Percentiles rank a stretch among this genome's conserved stretches.
Conservation (phyloP, 2,329 filamentous ascomycete species). For the Colletotrichum horii region DNA sequence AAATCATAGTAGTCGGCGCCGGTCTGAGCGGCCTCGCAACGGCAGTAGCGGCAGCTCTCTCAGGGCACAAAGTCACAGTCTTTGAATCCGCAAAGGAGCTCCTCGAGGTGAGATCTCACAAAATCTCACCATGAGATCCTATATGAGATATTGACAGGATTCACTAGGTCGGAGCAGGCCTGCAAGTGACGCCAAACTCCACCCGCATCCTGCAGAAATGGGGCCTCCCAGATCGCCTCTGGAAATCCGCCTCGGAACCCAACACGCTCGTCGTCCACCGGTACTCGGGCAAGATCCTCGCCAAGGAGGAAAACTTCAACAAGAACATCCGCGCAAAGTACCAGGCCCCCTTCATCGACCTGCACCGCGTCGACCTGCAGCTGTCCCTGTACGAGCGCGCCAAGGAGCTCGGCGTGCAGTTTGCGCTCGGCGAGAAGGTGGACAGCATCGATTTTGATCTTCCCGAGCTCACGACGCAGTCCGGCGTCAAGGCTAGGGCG, state of each 20-base stretch:
- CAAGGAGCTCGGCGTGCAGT: slow-evolving; percentile 54
- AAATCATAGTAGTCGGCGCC: slow-evolving; percentile 47
- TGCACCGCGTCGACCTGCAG: slow-evolving; percentile 69
- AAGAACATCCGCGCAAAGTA: slow-evolving; percentile 59
- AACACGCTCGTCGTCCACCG: slow-evolving; percentile 54
- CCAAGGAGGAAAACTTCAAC: slow-evolving; percentile 56
- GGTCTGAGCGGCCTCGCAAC: slow-evolving; percentile 47
- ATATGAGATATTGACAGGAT: not conserved
- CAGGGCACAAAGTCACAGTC: slow-evolving; percentile 45
- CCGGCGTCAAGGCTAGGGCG: slow-evolving; percentile 42
- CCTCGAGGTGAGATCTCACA: slow-evolving; percentile 33
- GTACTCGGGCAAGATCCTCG: slow-evolving; percentile 56
- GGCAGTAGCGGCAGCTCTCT: slow-evolving; percentile 39
- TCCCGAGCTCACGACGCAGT: slow-evolving; percentile 42
- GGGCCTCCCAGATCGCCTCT: slow-evolving; percentile 51
- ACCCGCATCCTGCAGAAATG: slow-evolving; percentile 56
- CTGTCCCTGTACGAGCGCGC: slow-evolving; percentile 56
- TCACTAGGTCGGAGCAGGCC: slow-evolving; percentile 56
- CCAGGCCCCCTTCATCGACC: slow-evolving; percentile 59
- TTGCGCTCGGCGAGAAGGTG: slow-evolving; percentile 55
- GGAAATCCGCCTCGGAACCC: slow-evolving; percentile 44
- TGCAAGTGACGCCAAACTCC: slow-evolving; percentile 58
- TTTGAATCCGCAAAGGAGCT: slow-evolving; percentile 45
- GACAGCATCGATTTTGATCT: slow-evolving; percentile 51
- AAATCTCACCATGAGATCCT: not conserved